These are phyloP conservation scores for Trichoderma simmonsii DNA, from an alignment of 2,329 filamentous ascomycete genomes.

Conservation along the genomic window DNA sequence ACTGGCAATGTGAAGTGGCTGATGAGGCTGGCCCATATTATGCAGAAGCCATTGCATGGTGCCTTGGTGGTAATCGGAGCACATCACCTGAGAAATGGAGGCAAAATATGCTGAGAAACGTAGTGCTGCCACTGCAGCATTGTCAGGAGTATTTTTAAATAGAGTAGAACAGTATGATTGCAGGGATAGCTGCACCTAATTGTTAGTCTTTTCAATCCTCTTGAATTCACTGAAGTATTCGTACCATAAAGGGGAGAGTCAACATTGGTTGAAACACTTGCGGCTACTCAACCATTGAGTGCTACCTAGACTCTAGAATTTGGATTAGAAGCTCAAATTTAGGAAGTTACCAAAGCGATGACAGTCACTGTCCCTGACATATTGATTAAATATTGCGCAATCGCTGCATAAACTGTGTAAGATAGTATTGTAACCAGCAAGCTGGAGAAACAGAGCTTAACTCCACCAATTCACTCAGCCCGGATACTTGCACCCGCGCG, in stretches of 20 bases:
- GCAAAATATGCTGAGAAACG: background rate
- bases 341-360: background rate
- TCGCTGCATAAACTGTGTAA: background rate
- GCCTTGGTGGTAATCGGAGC: background rate
- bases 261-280: background rate
- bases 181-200: too few species aligned
- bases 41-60: background rate
- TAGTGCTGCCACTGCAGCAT: background rate
- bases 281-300: background rate
- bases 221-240: background rate
- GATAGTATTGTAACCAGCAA: background rate
- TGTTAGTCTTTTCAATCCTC: background rate
- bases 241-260: background rate
- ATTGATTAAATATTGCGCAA: background rate
- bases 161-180: background rate
- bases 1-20: background rate
- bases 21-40: background rate
- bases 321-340: background rate
- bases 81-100: background rate
- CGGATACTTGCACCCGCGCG: background rate
- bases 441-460: background rate
- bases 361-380: background rate
- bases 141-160: background rate
- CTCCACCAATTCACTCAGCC: background rate
- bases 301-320: background rate